These are phyloP conservation scores for Zalerion maritima DNA, from an alignment of 495 filamentous ascomycete genomes.

Conservation along the genomic window DNA sequence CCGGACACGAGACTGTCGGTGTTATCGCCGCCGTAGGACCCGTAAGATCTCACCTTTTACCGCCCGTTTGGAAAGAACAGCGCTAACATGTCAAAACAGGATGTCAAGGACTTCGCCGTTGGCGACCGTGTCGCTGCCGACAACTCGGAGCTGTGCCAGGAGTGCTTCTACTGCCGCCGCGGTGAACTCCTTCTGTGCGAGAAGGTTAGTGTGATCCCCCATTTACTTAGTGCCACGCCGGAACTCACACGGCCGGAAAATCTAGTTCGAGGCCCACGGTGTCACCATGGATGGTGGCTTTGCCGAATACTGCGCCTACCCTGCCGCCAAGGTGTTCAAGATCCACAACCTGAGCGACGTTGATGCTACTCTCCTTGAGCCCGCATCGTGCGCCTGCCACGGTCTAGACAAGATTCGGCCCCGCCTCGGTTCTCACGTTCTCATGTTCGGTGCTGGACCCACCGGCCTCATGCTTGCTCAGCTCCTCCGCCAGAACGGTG, in stretches of 20 bases:
- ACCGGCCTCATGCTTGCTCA: conserved; percentile 49
- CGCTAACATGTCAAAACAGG: conserved; percentile 4
- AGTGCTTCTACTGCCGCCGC: conserved; percentile 61
- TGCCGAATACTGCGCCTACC: conserved; percentile 46
- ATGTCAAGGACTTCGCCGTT: conserved; percentile 47
- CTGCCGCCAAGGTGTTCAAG: conserved; percentile 51
- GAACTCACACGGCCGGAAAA: not conserved
- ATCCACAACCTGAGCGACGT: conserved; percentile 55
- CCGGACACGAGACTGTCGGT: conserved; percentile 43
- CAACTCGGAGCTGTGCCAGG: conserved; percentile 50
- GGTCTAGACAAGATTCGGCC: conserved; percentile 60
- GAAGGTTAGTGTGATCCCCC: conserved; percentile 21
- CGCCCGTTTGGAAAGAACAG: not conserved
- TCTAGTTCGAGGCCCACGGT: conserved; percentile 43
- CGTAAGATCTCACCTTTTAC: too few relatives aligned
- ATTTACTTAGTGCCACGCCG: conserved; percentile 8
- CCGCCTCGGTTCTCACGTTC: conserved; percentile 49
- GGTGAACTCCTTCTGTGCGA: conserved; percentile 57
- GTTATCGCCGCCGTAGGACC: conserved; percentile 34
- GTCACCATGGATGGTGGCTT: conserved; percentile 54
- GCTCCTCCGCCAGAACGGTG: conserved; percentile 48
- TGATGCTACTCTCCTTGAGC: conserved; percentile 60
- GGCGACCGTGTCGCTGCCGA: conserved; percentile 50
- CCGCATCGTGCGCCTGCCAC: conserved; percentile 56
- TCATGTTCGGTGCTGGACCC: conserved; percentile 55